Evolutionary conservation across 2,329 filamentous ascomycete species (phyloP).

Genomic region (Podosphaera xanthii): DNA sequence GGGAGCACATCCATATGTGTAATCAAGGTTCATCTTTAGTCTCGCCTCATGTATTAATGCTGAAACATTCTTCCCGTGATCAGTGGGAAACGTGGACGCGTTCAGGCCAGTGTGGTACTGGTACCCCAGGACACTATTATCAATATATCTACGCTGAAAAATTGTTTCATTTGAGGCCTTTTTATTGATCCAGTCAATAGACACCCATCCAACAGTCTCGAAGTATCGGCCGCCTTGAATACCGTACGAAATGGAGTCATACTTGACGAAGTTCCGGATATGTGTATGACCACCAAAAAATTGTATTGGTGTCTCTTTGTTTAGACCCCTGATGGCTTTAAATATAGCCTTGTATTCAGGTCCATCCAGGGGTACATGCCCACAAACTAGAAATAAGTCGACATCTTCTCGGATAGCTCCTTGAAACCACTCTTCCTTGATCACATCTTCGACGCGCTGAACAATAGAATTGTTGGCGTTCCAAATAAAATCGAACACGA

Average conservation of each 20-base stretch:
- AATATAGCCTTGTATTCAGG: constrained; percentile 58
- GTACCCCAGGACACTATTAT: constrained; percentile 75
- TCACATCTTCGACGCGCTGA: constrained; percentile 52
- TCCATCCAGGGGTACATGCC: constrained; percentile 67
- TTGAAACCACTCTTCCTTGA: constrained; percentile 77
- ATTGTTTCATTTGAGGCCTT: constrained; percentile 18
- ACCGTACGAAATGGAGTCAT: constrained; percentile 55
- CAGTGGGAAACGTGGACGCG: constrained; percentile 49
- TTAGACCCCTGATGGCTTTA: constrained; percentile 50
- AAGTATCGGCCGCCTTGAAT: constrained; percentile 80
- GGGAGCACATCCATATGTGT: constrained; percentile 64
- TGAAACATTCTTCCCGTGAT: constrained; percentile 49
- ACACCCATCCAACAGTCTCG: constrained; percentile 89
- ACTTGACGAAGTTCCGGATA: constrained; percentile 62
- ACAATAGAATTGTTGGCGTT: constrained; percentile 85
- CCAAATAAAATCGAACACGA: constrained; percentile 78
- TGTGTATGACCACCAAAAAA: constrained; percentile 86
- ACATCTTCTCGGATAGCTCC: constrained; percentile 63
- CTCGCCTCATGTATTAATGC: constrained; percentile 46
- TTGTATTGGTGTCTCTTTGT: constrained; percentile 66
- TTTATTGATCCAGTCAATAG: constrained; percentile 39
- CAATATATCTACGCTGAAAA: constrained; percentile 69
- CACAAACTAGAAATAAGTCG: constrained; percentile 69
- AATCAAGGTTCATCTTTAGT: constrained; percentile 46
- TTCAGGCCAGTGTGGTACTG: constrained; percentile 60